Base-by-base conservation (phyloP, 345 rosid species). In the Brassica incana region DNA sequence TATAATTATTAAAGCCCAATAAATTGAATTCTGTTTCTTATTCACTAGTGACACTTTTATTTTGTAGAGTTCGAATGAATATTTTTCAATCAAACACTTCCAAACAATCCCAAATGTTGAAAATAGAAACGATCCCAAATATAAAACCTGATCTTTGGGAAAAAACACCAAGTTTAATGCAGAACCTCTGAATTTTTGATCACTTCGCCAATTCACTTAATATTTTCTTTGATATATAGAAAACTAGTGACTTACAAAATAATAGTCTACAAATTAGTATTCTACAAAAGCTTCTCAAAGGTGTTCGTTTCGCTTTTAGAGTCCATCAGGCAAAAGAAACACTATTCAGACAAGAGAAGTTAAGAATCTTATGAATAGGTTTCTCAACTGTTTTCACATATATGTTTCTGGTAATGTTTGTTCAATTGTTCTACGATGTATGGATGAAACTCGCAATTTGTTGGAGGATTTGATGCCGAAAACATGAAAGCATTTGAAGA, bases 401-500 rank as follows among this genome's bases (percentile, higher is more conserved):
- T 29, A 11, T 75, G 45, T 38, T 38, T n/a, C 62, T 72, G 69
- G 52, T 36, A 35, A 52, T 69, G 62, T 63, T 50, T 69, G 62
- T 23, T 58, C 43, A 65, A 18, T 50, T 69, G 62, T 23, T 58
- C 43, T 71, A 18, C 69, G 16, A 6, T 54, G 67, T 12, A 7
- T n/a, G 63, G 14, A 65, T 68, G 16, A 58, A 63, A 72, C 18
- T 67, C 76, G 76, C 89, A 95, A 98, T 95, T 95, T 86, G 93
- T 93, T 1, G 98, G 98, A 63, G 97, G 97, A 7, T 95, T 95
- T 81, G 97, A 95, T 77, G 95, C 91, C 12, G 98, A 93, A 67
- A 95, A 97, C 89, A 93, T 93, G 98, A 95, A 90, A 87, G 95
- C 93, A 62, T 95, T 93, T 73, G 98, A 95, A 86, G 97, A 91